Evolutionary conservation across 208 protist genomes (phyloP).

Genomic region (Naegleria lovaniensis): DNA sequence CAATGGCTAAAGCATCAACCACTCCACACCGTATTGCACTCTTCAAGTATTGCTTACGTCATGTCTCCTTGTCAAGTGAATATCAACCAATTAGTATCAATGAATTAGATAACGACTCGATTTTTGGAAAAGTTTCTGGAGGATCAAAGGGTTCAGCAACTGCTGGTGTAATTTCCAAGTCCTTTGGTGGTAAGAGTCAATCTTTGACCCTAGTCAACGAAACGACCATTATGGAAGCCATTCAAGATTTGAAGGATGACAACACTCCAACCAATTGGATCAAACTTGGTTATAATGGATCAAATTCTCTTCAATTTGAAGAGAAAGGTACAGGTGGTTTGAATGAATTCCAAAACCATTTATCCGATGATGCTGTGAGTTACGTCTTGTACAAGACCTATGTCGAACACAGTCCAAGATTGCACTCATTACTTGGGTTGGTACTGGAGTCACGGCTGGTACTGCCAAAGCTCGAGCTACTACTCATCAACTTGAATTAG

Average conservation of each 20-base stretch:
- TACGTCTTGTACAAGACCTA: constrained; percentile 11
- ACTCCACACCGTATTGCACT: not conserved
- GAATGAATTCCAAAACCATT: not conserved
- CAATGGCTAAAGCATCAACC: not conserved
- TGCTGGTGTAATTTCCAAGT: not conserved
- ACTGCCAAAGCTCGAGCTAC: not conserved
- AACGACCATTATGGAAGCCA: not conserved
- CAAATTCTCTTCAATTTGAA: not conserved
- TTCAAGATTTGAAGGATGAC: not conserved
- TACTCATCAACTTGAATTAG: not conserved
- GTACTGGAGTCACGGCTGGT: not conserved
- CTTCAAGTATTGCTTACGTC: not conserved
- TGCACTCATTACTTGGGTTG: constrained; percentile 9
- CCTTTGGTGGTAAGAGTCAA: constrained; percentile 16
- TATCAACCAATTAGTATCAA: not conserved
- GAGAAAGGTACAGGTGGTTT: not conserved
- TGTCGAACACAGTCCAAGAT: not conserved
- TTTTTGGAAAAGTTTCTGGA: not conserved
- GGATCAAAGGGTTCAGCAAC: not conserved
- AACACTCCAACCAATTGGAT: not conserved
- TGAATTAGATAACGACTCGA: not conserved
- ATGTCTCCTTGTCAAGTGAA: not conserved
- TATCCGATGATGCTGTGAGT: not conserved
- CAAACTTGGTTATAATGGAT: not conserved
- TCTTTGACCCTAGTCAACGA: not conserved